Evolutionary conservation across 148 eudicot genomes (phyloP).

Genomic region (Silene conica): DNA sequence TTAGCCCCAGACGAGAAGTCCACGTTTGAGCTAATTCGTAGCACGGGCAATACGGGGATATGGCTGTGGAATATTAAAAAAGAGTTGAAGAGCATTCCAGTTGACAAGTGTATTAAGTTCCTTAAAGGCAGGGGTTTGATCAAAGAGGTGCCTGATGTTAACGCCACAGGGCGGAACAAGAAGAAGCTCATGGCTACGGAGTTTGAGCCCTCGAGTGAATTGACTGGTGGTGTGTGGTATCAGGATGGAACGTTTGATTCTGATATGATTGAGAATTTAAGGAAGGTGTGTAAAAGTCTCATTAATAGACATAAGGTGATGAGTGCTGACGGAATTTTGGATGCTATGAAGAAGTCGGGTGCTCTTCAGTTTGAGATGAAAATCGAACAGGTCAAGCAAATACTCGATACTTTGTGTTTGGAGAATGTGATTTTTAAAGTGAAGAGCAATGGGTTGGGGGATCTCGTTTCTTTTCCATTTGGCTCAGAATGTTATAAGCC

Average conservation of each 20-base stretch:
- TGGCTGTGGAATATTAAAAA: conserved; percentile 42
- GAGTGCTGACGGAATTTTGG: conserved; percentile 40
- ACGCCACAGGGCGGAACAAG: conserved; percentile 36
- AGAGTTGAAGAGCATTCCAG: conserved; percentile 22
- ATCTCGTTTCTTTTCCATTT: conserved; percentile 45
- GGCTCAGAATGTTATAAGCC: conserved; percentile 49
- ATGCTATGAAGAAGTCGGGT: conserved; percentile 19
- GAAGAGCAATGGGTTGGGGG: conserved; percentile 65
- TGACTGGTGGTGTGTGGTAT: conserved; percentile 81
- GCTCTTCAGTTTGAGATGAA: conserved; percentile 19
- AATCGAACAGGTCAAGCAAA: conserved; percentile 38
- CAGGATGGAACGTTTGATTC: conserved; percentile 51
- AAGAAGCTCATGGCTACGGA: conserved; percentile 58
- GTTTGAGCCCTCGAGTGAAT: conserved; percentile 58
- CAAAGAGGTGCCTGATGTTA: conserved; percentile 58
- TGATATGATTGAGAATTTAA: conserved; percentile 31
- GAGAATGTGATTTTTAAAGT: conserved; percentile 53
- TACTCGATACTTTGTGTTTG: conserved; percentile 52
- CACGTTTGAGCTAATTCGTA: conserved; percentile 37
- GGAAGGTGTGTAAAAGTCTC: conserved; percentile 15
- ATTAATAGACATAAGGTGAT: conserved; percentile 35
- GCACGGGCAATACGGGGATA: conserved; percentile 55
- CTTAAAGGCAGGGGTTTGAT: conserved; percentile 33
- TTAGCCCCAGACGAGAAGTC: conserved; percentile 27
- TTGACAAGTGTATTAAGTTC: conserved; percentile 42